A percentile compares a stretch with the other conserved stretches of the same genome.
Evolutionary conservation across 768 basidiomycete genomes (phyloP).

Genomic region (Calocybe gangraenosa): DNA sequence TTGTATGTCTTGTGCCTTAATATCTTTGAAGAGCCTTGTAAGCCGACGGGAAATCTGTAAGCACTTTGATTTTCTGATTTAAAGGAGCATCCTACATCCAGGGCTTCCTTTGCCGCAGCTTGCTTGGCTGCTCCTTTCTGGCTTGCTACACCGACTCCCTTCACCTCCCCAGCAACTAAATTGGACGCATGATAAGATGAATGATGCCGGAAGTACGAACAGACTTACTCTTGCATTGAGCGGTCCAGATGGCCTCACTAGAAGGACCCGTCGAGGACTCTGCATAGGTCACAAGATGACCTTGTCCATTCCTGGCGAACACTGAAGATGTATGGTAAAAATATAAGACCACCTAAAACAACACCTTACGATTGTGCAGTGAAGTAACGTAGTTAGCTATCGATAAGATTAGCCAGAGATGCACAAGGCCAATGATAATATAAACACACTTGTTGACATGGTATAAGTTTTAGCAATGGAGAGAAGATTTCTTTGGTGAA

Average conservation of each 20-base stretch:
- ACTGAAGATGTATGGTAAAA: conserved; percentile 18
- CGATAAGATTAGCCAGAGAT: background rate
- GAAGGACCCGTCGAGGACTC: conserved; percentile 37
- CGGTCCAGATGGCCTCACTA: conserved; percentile 43
- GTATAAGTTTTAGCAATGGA: background rate
- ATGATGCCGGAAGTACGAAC: background rate
- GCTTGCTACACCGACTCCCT: conserved; percentile 41
- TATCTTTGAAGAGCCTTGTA: conserved; percentile 7
- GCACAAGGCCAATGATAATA: background rate
- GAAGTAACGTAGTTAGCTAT: conserved; percentile 24
- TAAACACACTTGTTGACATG: conserved; percentile 19
- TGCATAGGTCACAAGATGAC: conserved; percentile 35
- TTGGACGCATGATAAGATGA: conserved; percentile 5
- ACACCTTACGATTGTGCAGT: conserved; percentile 45
- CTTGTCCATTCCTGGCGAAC: conserved; percentile 20
- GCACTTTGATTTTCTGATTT: background rate
- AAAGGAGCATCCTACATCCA: conserved; percentile 25
- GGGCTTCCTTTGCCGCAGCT: conserved; percentile 40
- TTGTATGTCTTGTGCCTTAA: too few species aligned
- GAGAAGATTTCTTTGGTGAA: background rate
- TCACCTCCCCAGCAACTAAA: conserved; percentile 42
- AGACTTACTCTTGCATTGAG: conserved; percentile 54
- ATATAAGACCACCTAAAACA: background rate
- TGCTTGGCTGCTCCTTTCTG: conserved; percentile 46
- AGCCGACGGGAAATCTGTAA: background rate